Evolutionary conservation across 2,329 filamentous ascomycete genomes (phyloP).

Genomic region (Xylariales sp.): DNA sequence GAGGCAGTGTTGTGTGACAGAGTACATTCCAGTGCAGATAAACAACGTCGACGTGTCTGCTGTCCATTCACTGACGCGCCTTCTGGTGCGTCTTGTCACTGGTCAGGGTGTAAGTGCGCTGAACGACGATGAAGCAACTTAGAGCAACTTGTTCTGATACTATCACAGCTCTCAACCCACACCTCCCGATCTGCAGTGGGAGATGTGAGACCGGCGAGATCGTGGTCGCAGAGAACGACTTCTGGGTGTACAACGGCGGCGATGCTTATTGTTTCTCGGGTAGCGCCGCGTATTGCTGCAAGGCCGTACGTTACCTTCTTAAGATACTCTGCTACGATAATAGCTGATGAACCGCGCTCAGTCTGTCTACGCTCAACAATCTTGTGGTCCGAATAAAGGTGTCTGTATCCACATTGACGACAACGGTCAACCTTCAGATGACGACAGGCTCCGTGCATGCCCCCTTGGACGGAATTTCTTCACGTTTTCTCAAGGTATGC

Average conservation of each 20-base stretch:
- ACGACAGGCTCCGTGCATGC: background rate
- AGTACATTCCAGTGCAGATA: background rate
- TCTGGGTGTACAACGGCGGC: background rate
- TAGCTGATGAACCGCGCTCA: conserved; percentile 11
- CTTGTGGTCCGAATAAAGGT: conserved; percentile 20
- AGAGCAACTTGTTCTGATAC: background rate
- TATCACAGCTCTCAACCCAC: conserved; percentile 2
- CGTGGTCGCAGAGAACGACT: conserved; percentile 11
- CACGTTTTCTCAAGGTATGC: conserved; percentile 19
- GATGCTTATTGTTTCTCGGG: conserved; percentile 17
- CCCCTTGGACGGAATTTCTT: conserved; percentile 15
- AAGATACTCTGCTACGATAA: background rate
- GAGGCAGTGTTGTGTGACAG: conserved; percentile 1
- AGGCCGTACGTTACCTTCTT: conserved; percentile 13
- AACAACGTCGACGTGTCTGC: conserved; percentile 9
- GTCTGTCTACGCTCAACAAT: conserved; percentile 8
- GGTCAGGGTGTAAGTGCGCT: conserved; percentile 18
- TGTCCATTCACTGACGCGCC: conserved; percentile 7
- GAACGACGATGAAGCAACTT: background rate
- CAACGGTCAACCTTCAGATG: background rate
- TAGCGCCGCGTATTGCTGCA: conserved; percentile 3
- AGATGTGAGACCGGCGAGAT: background rate
- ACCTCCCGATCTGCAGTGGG: conserved; percentile 10
- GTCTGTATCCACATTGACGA: conserved; percentile 11
- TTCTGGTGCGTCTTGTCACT: background rate